Evolutionary conservation across 129 eudicot genomes (phyloP).

Genomic region (Deinandra increscens): DNA sequence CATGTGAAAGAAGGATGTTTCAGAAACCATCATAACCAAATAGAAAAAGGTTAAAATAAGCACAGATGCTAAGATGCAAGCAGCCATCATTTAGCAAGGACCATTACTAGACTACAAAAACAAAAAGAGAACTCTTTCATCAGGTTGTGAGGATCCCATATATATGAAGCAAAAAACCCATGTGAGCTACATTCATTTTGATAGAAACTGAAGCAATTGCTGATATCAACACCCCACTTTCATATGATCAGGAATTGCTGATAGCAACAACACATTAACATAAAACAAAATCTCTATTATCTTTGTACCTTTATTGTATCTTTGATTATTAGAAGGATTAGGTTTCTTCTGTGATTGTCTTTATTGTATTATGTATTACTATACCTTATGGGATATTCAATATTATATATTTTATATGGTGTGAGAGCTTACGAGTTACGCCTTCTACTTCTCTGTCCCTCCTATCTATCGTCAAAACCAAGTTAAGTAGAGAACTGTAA

Average conservation of each 20-base stretch:
- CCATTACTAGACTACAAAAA: conserved; percentile 32
- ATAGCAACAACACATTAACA: conserved; percentile 23
- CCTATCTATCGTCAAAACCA: too few species aligned
- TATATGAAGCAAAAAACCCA: conserved; percentile 29
- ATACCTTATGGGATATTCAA: too few species aligned
- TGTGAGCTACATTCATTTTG: conserved; percentile 40
- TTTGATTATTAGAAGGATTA: too few species aligned
- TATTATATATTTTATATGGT: too few species aligned
- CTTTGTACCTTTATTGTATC: neutral
- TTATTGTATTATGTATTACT: too few species aligned
- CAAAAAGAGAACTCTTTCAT: conserved; percentile 17
- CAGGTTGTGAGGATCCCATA: conserved; percentile 19
- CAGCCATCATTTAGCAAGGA: conserved; percentile 24
- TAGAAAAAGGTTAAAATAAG: neutral
- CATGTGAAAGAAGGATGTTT: conserved; percentile 21
- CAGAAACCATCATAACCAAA: conserved; percentile 10
- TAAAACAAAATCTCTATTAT: conserved; percentile 24
- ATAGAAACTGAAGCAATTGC: conserved; percentile 9
- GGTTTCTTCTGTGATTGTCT: too few species aligned
- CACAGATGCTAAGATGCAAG: conserved; percentile 3
- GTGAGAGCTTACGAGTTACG: too few species aligned
- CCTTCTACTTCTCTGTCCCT: too few species aligned
- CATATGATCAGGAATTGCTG: conserved; percentile 32
- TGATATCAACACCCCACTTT: conserved; percentile 19
- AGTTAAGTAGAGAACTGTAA: too few species aligned